Conservation (phyloP, 2,329 filamentous ascomycete species). For the Exophiala oligosperma region DNA sequence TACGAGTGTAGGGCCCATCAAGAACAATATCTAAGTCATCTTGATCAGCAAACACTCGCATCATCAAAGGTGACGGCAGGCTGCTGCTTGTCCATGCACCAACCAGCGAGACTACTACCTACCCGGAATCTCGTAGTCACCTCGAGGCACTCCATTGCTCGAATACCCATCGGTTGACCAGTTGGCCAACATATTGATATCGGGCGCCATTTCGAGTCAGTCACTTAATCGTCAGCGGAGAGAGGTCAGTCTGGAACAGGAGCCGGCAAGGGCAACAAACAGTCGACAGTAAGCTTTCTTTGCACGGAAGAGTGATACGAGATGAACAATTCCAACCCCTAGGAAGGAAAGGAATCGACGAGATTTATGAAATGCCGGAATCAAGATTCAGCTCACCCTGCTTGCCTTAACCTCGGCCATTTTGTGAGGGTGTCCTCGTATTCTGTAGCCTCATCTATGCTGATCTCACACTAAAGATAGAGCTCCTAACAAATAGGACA, state of each 20-base stretch:
- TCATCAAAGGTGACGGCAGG: background rate
- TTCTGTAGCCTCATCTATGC: too few species aligned
- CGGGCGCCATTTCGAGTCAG: conserved; percentile 24
- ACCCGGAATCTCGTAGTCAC: conserved; percentile 46
- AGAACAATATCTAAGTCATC: conserved; percentile 26
- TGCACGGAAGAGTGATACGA: too few species aligned
- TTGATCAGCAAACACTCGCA: background rate
- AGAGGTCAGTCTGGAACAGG: background rate
- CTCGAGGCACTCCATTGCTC: conserved; percentile 47
- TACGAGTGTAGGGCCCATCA: conserved; percentile 34
- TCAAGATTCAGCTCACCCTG: background rate
- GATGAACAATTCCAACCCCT: too few species aligned
- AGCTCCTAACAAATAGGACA: too few species aligned
- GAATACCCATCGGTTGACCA: conserved; percentile 36
- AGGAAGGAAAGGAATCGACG: background rate
- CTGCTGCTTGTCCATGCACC: too few species aligned
- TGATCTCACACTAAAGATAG: too few species aligned
- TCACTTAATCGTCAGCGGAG: too few species aligned
- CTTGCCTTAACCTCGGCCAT: background rate
- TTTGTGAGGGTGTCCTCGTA: background rate
- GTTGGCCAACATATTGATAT: conserved; percentile 27
- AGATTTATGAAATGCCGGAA: background rate
- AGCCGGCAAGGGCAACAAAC: background rate
- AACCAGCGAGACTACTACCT: background rate
- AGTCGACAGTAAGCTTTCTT: background rate